Percentiles rank a stretch among this genome's conserved stretches.
phyloP scores from a whole-genome alignment of 768 basidiomycete species.

The Podaxis sp. region DNA sequence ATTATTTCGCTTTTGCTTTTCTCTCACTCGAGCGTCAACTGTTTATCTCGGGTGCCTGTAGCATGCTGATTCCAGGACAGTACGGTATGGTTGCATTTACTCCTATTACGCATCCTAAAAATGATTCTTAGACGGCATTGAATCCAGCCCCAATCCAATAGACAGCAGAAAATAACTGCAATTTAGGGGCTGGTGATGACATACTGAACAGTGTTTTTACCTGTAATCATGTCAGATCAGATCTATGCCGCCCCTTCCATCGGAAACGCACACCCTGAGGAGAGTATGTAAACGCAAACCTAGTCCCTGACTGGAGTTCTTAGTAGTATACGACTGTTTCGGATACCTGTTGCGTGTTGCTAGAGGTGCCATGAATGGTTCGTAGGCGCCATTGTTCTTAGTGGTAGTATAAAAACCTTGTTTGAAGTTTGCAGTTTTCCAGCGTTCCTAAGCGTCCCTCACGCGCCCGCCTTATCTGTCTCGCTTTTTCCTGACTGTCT shows the following conservation, averaged over 20 bases:
- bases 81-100: too few relatives aligned
- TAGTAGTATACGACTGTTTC: neutral
- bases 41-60: too few relatives aligned
- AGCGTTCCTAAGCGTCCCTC: neutral
- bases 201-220: too few relatives aligned
- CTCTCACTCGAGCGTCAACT: too few relatives aligned
- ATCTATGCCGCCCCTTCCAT: conserved; percentile 22
- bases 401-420: neutral
- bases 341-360: neutral
- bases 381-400: neutral
- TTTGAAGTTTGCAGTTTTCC: neutral
- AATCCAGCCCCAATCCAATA: too few relatives aligned
- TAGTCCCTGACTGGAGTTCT: neutral
- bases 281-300: neutral
- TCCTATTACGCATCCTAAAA: too few relatives aligned
- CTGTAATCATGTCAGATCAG: too few relatives aligned
- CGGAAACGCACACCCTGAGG: neutral
- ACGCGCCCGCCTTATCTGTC: neutral
- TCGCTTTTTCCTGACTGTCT: neutral
- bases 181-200: too few relatives aligned
- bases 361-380: neutral
- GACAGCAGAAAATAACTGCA: too few relatives aligned
- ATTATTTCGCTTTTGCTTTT: conserved; percentile 7
- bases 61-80: too few relatives aligned
- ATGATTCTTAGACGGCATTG: too few relatives aligned